These are phyloP conservation scores for Huntiella omanensis DNA, from an alignment of 2,329 filamentous ascomycete genomes.

Conservation along the genomic window DNA sequence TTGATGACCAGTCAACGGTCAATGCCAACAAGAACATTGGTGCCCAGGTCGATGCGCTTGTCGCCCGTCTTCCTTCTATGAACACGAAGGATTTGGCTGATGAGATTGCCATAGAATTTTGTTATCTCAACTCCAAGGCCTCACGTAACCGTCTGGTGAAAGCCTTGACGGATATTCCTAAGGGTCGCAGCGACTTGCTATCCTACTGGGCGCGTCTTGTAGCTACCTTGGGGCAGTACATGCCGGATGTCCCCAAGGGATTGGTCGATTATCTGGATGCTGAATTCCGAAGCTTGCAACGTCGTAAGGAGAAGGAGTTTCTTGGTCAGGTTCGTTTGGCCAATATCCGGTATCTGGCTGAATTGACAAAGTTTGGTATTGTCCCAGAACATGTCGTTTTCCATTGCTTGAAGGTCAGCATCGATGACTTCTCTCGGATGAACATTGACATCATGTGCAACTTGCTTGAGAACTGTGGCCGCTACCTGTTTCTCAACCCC, in stretches of 20 bases:
- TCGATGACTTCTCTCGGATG: slow-evolving; percentile 96
- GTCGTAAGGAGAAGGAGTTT: slow-evolving; percentile 95
- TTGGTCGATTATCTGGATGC: slow-evolving; percentile 85
- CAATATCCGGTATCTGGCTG: slow-evolving; percentile 94
- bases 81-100: slow-evolving; percentile 85
- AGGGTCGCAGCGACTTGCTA: slow-evolving; percentile 77
- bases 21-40: slow-evolving; percentile 97
- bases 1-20: slow-evolving; percentile 72
- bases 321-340: slow-evolving; percentile 80
- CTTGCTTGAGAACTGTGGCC: slow-evolving; percentile 85
- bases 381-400: slow-evolving; percentile 98
- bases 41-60: slow-evolving; percentile 80
- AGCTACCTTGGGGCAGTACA: slow-evolving; percentile 80
- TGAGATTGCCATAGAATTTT: slow-evolving; percentile 86
- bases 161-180: slow-evolving; percentile 82
- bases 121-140: slow-evolving; percentile 94
- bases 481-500: slow-evolving; percentile 79
- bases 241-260: slow-evolving; percentile 84
- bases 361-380: slow-evolving; percentile 93
- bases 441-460: slow-evolving; percentile 98
- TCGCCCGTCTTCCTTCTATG: slow-evolving; percentile 75
- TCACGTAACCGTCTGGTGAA: slow-evolving; percentile 89
- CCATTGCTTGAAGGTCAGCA: slow-evolving; percentile 89
- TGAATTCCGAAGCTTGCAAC: slow-evolving; percentile 89
- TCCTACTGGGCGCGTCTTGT: slow-evolving; percentile 84